Conservation (phyloP, 225 moss, liverwort and hornwort genomes). For the Polytrichum commune region DNA sequence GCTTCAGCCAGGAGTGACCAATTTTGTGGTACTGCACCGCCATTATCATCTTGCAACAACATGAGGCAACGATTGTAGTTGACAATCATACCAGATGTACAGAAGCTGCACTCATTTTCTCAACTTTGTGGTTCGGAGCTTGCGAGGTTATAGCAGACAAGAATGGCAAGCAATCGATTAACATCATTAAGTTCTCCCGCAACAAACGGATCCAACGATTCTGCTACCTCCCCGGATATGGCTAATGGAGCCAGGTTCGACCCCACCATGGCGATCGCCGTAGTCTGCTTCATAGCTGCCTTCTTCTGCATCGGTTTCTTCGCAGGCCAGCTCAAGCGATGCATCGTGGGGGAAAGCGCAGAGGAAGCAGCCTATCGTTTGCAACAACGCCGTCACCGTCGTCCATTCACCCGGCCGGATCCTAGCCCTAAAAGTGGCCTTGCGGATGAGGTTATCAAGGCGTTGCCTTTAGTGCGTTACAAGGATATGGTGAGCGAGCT, state of each 20-base stretch:
- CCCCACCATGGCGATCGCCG: constrained; percentile 87
- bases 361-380: background rate
- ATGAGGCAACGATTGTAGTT: no score
- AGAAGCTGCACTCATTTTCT: no score
- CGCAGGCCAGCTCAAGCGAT: constrained; percentile 63
- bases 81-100: no score
- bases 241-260: constrained; percentile 31
- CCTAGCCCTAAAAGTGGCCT: constrained; percentile 42
- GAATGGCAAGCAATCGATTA: no score
- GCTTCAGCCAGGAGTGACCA: no score
- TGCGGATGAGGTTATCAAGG: constrained; percentile 53
- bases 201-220: no score
- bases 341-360: constrained; percentile 18
- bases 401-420: background rate
- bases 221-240: no score
- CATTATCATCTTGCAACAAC: no score
- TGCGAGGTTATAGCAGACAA: no score
- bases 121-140: no score
- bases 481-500: constrained; percentile 45
- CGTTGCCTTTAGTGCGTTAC: constrained; percentile 64
- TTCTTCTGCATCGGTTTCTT: constrained; percentile 74
- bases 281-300: constrained; percentile 66
- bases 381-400: background rate
- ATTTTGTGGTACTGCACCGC: no score
- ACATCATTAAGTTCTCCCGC: no score